These are phyloP conservation scores for Pisolithus marmoratus DNA, from an alignment of 768 basidiomycete genomes.

Conservation along the genomic window DNA sequence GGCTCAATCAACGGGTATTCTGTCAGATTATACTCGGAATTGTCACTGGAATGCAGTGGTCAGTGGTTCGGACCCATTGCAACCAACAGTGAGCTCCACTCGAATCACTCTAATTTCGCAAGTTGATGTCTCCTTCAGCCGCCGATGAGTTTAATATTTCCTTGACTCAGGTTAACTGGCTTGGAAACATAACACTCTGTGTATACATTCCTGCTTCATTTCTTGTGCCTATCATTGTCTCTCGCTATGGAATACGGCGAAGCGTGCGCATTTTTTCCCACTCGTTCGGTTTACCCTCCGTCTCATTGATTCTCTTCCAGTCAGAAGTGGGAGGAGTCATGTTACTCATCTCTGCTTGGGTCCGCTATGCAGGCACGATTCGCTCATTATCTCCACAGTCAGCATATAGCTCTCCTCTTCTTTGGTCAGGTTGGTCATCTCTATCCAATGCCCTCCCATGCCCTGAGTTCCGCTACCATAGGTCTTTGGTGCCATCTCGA, in stretches of 20 bases:
- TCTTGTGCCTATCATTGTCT: conserved; percentile 46
- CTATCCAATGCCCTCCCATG: background rate
- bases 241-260: conserved; percentile 50
- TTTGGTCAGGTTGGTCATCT: conserved; percentile 49
- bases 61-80: conserved; percentile 88
- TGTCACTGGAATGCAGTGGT: conserved; percentile 60
- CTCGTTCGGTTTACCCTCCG: background rate
- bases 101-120: background rate
- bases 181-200: conserved; percentile 58
- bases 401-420: conserved; percentile 58
- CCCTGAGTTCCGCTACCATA: conserved; percentile 15
- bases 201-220: conserved; percentile 55
- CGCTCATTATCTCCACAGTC: conserved; percentile 39
- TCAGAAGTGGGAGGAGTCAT: conserved; percentile 49
- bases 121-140: conserved; percentile 30
- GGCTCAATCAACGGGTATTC: too few species aligned
- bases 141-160: conserved; percentile 56
- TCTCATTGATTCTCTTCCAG: conserved; percentile 26
- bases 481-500: conserved; percentile 55
- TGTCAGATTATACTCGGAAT: conserved; percentile 56
- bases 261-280: conserved; percentile 40
- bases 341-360: conserved; percentile 59
- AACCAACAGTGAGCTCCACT: conserved; percentile 44
- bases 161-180: conserved; percentile 66
- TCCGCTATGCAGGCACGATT: conserved; percentile 63